phyloP scores from a whole-genome alignment of 2,329 filamentous ascomycete species.

The Epichloe hybrida region DNA sequence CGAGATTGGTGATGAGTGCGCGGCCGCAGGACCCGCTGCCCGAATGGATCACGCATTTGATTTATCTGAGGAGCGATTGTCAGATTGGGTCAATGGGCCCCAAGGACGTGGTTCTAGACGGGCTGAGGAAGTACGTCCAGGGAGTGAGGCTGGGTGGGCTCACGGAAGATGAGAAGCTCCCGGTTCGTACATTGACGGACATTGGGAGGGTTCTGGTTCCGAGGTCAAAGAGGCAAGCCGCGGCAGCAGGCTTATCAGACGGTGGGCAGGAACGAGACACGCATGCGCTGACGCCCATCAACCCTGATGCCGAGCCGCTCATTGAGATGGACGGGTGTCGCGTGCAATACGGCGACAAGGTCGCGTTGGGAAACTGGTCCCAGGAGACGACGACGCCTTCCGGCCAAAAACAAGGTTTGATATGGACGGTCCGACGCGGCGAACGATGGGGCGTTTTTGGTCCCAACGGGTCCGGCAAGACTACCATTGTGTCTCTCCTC shows the following conservation, averaged over 20 bases:
- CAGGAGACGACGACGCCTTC: slow-evolving; percentile 34
- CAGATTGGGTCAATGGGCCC: slow-evolving; percentile 52
- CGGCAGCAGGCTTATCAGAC: slow-evolving; percentile 4
- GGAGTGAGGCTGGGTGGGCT: slow-evolving; percentile 30
- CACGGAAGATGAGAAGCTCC: slow-evolving; percentile 33
- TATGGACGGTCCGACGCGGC: slow-evolving; percentile 72
- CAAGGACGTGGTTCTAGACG: slow-evolving; percentile 47
- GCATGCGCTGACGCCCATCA: slow-evolving; percentile 11
- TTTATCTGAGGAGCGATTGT: slow-evolving; percentile 56
- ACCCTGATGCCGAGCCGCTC: slow-evolving; percentile 46
- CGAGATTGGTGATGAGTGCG: slow-evolving; percentile 63
- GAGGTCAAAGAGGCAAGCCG: slow-evolving; percentile 9
- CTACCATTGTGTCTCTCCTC: slow-evolving; percentile 80
- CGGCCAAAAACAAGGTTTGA: slow-evolving; percentile 45
- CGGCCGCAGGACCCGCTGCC: slow-evolving; percentile 79
- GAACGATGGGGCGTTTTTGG: slow-evolving; percentile 90
- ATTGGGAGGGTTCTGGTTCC: slow-evolving; percentile 31
- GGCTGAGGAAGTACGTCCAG: slow-evolving; percentile 34
- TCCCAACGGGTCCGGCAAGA: slow-evolving; percentile 91
- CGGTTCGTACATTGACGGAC: slow-evolving; percentile 34
- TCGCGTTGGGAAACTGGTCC: slow-evolving; percentile 70
- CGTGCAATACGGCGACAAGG: slow-evolving; percentile 66
- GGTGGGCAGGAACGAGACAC: slow-evolving; percentile 5
- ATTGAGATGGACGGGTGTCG: slow-evolving; percentile 79
- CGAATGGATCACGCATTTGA: slow-evolving; percentile 77